Evolutionary conservation across 202 grass and related monocot species (phyloP).

Genomic region (Thinopyrum obtusiflorum): DNA sequence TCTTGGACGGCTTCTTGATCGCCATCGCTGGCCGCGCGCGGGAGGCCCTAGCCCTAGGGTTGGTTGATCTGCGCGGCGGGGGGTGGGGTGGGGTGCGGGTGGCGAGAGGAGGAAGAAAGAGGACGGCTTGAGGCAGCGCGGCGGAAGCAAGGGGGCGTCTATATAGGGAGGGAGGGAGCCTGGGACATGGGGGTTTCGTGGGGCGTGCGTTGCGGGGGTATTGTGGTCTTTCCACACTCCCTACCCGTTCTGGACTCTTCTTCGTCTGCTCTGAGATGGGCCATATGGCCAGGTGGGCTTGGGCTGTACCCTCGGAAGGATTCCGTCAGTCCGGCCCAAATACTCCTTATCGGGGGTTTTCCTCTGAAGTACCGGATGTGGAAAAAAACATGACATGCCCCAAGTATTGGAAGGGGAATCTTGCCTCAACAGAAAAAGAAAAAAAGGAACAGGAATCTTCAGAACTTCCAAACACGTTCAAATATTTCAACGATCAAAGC

Average conservation of each 20-base stretch:
- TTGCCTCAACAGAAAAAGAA: too few relatives aligned
- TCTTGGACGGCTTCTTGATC: conserved; percentile 60
- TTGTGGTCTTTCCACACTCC: not conserved
- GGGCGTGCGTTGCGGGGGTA: not conserved
- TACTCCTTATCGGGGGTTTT: too few relatives aligned
- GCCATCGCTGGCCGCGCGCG: conserved; percentile 39
- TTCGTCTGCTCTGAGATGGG: not conserved
- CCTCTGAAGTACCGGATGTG: too few relatives aligned
- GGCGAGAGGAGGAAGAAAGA: not conserved
- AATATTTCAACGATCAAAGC: too few relatives aligned
- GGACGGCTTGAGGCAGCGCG: not conserved
- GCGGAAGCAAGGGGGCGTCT: not conserved
- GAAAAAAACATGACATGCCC: too few relatives aligned
- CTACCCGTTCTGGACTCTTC: not conserved
- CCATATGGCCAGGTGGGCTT: not conserved
- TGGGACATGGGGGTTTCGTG: not conserved
- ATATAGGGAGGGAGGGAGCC: not conserved
- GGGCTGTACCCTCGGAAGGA: not conserved
- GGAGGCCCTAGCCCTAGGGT: not conserved
- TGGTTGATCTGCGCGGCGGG: not conserved
- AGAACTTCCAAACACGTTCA: too few relatives aligned
- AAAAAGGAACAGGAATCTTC: too few relatives aligned
- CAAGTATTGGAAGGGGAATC: too few relatives aligned
- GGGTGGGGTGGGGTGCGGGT: not conserved
- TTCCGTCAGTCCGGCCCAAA: too few relatives aligned